A percentile compares a stretch with the other conserved stretches of the same genome.
phyloP scores from a whole-genome alignment of 768 basidiomycete species.

The Panaeolus cyanescens region DNA sequence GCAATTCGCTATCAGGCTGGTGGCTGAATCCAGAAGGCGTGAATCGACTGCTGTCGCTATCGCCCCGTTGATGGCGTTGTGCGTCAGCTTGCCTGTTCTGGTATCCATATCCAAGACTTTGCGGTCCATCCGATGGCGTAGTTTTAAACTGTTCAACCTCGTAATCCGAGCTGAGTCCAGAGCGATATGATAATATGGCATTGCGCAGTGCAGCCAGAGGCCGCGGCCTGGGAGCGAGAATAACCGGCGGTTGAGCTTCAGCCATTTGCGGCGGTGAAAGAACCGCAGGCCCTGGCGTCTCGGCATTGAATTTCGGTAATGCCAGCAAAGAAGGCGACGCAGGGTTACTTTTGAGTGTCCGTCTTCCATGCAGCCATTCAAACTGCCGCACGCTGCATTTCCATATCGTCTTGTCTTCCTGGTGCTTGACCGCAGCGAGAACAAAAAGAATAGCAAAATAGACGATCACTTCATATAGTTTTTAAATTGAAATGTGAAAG shows the following conservation, averaged over 20 bases:
- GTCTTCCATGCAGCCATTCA: slow-evolving; percentile 30
- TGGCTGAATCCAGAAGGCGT: neutral
- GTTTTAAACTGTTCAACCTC: slow-evolving; percentile 50
- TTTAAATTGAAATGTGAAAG: slow-evolving; percentile 3
- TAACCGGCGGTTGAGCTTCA: slow-evolving; percentile 40
- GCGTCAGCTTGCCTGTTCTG: neutral
- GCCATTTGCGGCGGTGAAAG: slow-evolving; percentile 18
- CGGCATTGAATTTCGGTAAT: slow-evolving; percentile 7
- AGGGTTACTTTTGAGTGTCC: slow-evolving; percentile 33
- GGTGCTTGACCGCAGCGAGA: slow-evolving; percentile 39
- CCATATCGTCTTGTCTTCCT: slow-evolving; percentile 54
- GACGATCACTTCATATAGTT: slow-evolving; percentile 49
- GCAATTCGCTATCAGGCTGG: neutral
- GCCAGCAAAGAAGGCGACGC: slow-evolving; percentile 20
- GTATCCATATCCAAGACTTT: neutral
- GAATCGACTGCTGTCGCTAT: neutral
- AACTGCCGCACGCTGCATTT: slow-evolving; percentile 46
- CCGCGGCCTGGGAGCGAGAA: slow-evolving; percentile 46
- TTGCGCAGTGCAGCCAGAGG: slow-evolving; percentile 30
- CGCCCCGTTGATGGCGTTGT: neutral
- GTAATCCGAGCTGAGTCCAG: slow-evolving; percentile 43
- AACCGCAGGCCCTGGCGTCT: slow-evolving; percentile 14
- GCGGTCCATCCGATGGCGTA: slow-evolving; percentile 9
- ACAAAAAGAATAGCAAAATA: slow-evolving; percentile 55
- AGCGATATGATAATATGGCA: slow-evolving; percentile 36